Evolutionary conservation across 2,329 filamentous ascomycete genomes (phyloP).

Genomic region (Lachnellula occidentalis): DNA sequence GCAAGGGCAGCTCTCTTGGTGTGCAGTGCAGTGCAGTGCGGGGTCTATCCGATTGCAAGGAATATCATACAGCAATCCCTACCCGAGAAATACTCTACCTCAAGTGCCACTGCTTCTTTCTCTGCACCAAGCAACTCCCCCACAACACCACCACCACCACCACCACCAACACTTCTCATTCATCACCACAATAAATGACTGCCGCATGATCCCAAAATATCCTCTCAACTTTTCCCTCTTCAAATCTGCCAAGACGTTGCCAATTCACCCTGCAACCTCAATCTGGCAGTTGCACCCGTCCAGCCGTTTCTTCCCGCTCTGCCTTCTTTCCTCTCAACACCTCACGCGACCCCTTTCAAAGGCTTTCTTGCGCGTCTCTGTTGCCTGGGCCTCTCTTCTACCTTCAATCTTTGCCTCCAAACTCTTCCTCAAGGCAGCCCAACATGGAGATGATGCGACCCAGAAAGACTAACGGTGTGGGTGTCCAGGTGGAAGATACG

Average conservation of each 20-base stretch:
- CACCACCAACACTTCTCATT: background rate
- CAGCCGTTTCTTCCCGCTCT: constrained; percentile 15
- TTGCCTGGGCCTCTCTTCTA: background rate
- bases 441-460: constrained; percentile 22
- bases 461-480: constrained; percentile 54
- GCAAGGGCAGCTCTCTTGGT: background rate
- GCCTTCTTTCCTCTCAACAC: constrained; percentile 4
- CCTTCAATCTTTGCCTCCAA: background rate
- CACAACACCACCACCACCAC: background rate
- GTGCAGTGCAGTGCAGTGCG: too few species aligned
- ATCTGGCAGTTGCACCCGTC: constrained; percentile 1
- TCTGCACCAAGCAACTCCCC: too few species aligned
- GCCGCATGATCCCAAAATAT: background rate
- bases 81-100: background rate
- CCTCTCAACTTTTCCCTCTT: background rate
- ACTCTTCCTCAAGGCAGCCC: background rate
- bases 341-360: constrained; percentile 20
- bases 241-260: background rate
- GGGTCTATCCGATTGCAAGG: background rate
- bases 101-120: too few species aligned
- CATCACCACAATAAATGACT: background rate
- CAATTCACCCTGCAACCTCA: background rate
- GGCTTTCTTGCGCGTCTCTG: background rate
- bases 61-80: background rate
- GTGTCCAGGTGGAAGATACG: constrained; percentile 87